Percentiles rank a stretch among this genome's conserved stretches.
phyloP scores from a whole-genome alignment of 345 rosid species.

The Passiflora organensis region DNA sequence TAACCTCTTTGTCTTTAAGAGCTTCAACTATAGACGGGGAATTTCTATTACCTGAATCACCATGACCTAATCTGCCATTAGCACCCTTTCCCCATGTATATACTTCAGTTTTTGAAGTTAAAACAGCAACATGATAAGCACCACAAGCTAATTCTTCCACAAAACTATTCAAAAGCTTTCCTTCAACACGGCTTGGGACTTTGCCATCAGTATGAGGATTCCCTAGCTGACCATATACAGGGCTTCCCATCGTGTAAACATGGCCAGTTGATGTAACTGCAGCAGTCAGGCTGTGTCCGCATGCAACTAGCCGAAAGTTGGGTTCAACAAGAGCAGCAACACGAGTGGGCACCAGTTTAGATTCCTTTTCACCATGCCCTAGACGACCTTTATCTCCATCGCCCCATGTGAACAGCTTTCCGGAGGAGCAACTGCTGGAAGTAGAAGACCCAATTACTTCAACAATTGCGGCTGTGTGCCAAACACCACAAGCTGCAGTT shows the following conservation, averaged over 20 bases:
- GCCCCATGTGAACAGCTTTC: constrained; percentile 66
- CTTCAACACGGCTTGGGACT: constrained; percentile 44
- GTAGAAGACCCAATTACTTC: constrained; percentile 31
- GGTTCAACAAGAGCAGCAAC: constrained; percentile 39
- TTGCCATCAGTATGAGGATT: constrained; percentile 32
- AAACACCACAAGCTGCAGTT: constrained; percentile 63
- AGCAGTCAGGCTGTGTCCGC: constrained; percentile 55
- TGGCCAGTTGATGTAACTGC: constrained; percentile 46
- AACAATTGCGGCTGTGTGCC: constrained; percentile 79
- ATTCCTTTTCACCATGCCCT: constrained; percentile 54
- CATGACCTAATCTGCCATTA: constrained; percentile 61
- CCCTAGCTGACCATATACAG: constrained; percentile 44
- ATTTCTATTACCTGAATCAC: constrained; percentile 38
- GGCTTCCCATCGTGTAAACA: constrained; percentile 50
- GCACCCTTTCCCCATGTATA: constrained; percentile 67
- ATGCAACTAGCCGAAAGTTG: constrained; percentile 52
- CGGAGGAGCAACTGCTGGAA: constrained; percentile 23
- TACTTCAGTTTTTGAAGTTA: constrained; percentile 55
- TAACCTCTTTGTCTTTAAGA: constrained; percentile 52
- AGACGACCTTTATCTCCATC: constrained; percentile 57
- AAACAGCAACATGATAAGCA: constrained; percentile 50
- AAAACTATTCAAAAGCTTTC: constrained; percentile 33
- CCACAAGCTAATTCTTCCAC: constrained; percentile 61
- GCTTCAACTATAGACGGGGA: constrained; percentile 53
- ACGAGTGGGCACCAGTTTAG: constrained; percentile 43